phyloP scores from a whole-genome alignment of 441 rosid species.

The Euphorbia corollata region DNA sequence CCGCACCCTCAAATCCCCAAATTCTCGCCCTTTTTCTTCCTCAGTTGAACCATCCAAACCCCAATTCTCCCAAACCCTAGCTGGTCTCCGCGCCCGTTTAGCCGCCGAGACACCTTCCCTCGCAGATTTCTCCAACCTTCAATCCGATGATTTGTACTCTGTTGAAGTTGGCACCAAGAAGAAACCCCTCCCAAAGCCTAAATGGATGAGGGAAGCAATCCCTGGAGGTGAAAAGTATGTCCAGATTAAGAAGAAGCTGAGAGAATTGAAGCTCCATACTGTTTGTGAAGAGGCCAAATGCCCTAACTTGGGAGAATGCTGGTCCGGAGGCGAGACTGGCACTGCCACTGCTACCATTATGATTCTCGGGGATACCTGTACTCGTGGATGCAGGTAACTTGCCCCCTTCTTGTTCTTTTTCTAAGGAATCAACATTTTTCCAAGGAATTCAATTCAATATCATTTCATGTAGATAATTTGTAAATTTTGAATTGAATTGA shows the following conservation, averaged over 20 bases:
- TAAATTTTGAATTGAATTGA: too few relatives aligned
- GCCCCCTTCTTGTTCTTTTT: background rate
- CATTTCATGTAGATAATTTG: too few relatives aligned
- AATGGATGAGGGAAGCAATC: slow-evolving; percentile 88
- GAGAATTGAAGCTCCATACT: slow-evolving; percentile 87
- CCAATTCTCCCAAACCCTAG: slow-evolving; percentile 49
- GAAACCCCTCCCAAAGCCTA: slow-evolving; percentile 92
- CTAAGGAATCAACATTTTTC: too few relatives aligned
- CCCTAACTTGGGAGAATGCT: slow-evolving; percentile 88
- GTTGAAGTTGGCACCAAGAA: slow-evolving; percentile 94
- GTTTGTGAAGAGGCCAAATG: slow-evolving; percentile 96
- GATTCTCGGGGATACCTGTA: slow-evolving; percentile 94
- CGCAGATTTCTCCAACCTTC: slow-evolving; percentile 50
- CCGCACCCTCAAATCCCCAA: slow-evolving; percentile 26
- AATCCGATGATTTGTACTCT: slow-evolving; percentile 46
- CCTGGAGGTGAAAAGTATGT: slow-evolving; percentile 95
- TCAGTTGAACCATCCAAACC: slow-evolving; percentile 28
- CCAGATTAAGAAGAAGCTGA: slow-evolving; percentile 86
- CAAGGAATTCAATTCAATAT: too few relatives aligned
- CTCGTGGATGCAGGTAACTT: slow-evolving; percentile 82
- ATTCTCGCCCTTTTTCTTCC: slow-evolving; percentile 32
- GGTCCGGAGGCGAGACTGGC: slow-evolving; percentile 97
- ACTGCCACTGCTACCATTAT: slow-evolving; percentile 95
- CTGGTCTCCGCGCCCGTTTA: slow-evolving; percentile 76
- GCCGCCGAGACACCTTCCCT: slow-evolving; percentile 61